These are phyloP conservation scores for Cydonia oblonga DNA, from an alignment of 331 rosid species.

Conservation along the genomic window DNA sequence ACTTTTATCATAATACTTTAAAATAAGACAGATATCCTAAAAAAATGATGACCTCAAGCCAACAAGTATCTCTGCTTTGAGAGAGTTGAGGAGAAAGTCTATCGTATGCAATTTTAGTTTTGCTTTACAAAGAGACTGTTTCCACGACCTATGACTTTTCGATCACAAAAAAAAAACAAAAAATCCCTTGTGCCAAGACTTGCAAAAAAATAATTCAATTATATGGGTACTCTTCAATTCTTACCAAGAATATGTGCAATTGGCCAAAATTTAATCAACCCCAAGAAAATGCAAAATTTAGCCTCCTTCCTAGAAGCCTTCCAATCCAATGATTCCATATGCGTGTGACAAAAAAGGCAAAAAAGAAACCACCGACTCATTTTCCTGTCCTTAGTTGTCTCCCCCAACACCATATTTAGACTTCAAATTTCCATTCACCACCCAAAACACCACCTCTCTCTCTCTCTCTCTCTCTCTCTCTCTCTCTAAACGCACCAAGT, in stretches of 20 bases:
- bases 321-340: not conserved
- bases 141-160: too few species aligned
- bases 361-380: slow-evolving; percentile 12
- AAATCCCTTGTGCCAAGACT: too few species aligned
- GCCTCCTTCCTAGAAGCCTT: slow-evolving; percentile 7
- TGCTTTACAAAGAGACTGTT: too few species aligned
- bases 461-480: not conserved
- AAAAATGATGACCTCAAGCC: too few species aligned
- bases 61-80: too few species aligned
- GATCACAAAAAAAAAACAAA: too few species aligned
- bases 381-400: not conserved
- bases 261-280: not conserved
- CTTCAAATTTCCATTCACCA: slow-evolving; percentile 7
- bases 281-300: not conserved
- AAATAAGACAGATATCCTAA: too few species aligned
- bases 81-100: too few species aligned
- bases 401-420: not conserved
- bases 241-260: too few species aligned
- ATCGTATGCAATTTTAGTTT: accelerated
- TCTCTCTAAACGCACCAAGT: not conserved
- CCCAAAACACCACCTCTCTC: not conserved
- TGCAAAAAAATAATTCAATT: too few species aligned
- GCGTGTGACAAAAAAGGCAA: not conserved
- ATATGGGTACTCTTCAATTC: too few species aligned
- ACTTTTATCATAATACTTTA: too few species aligned